phyloP scores from a whole-genome alignment of 2,329 filamentous ascomycete genomes.

The Colletotrichum musae region DNA sequence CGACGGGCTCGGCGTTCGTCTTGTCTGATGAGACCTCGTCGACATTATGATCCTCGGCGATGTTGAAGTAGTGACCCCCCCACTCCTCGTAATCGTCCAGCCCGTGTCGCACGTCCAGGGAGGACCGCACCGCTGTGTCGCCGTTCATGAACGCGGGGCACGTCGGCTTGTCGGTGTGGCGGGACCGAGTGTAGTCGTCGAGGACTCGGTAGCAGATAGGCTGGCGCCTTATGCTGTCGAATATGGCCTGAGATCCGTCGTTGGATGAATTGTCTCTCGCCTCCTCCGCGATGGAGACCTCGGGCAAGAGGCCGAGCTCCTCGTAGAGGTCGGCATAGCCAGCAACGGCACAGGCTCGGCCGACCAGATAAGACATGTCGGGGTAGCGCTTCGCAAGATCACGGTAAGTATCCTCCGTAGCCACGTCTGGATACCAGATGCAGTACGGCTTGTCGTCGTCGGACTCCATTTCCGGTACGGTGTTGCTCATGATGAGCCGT shows the following conservation, averaged over 20 bases:
- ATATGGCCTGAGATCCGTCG: constrained; percentile 47
- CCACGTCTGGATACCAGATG: constrained; percentile 57
- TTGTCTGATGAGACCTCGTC: constrained; percentile 39
- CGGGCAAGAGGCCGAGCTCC: constrained; percentile 55
- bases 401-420: constrained; percentile 54
- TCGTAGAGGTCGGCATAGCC: constrained; percentile 53
- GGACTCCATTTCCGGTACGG: constrained; percentile 46
- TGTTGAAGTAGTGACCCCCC: constrained; percentile 43
- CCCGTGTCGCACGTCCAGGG: constrained; percentile 9
- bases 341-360: constrained; percentile 56
- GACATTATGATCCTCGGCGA: constrained; percentile 50
- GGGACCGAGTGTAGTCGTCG: constrained; percentile 52
- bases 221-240: constrained; percentile 49
- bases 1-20: constrained; percentile 37
- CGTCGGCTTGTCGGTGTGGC: constrained; percentile 34
- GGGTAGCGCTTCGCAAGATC: constrained; percentile 50
- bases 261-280: constrained; percentile 49
- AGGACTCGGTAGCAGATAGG: constrained; percentile 51
- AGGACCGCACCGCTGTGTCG: constrained; percentile 50
- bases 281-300: constrained; percentile 57
- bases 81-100: constrained; percentile 25
- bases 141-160: constrained; percentile 49
- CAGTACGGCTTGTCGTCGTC: constrained; percentile 54
- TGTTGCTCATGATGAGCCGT: constrained; percentile 54
- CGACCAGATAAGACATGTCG: constrained; percentile 55